phyloP scores from a whole-genome alignment of 805 yeast genomes.

The Debaryomyces prosopidis region DNA sequence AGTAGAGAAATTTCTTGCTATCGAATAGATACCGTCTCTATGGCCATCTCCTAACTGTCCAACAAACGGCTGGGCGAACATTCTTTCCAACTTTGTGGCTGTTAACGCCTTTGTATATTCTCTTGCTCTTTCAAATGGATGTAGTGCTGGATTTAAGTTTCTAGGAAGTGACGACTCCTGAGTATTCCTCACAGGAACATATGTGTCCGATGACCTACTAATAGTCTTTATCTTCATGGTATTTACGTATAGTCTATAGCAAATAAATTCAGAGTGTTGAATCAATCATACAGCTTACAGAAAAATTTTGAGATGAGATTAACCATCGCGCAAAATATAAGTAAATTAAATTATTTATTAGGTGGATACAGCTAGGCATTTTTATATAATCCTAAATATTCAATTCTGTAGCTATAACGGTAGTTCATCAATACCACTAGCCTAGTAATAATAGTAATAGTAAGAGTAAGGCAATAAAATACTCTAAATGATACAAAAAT shows the following conservation, averaged over 20 bases:
- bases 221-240: conserved; percentile 83
- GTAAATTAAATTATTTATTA: background rate
- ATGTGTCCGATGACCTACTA: conserved; percentile 85
- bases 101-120: conserved; percentile 93
- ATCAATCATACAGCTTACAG: background rate
- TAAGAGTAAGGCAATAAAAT: no score
- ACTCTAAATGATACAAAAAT: no score
- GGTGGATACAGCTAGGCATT: background rate
- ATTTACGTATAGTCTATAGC: no score
- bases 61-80: conserved; percentile 97
- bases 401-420: no score
- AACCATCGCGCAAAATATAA: background rate
- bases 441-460: no score
- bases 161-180: conserved; percentile 88
- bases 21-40: conserved; percentile 86
- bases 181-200: conserved; percentile 87
- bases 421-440: no score
- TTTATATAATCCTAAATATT: no score
- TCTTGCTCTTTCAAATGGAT: conserved; percentile 95
- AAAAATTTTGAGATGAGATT: conserved; percentile 8
- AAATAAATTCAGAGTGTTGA: no score
- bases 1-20: conserved; percentile 74
- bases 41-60: conserved; percentile 96
- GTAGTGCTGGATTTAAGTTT: conserved; percentile 89
- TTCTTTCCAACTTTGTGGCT: conserved; percentile 92